Base-by-base conservation (phyloP, 2,329 filamentous ascomycete species). In the Aureobasidium pullulans region DNA sequence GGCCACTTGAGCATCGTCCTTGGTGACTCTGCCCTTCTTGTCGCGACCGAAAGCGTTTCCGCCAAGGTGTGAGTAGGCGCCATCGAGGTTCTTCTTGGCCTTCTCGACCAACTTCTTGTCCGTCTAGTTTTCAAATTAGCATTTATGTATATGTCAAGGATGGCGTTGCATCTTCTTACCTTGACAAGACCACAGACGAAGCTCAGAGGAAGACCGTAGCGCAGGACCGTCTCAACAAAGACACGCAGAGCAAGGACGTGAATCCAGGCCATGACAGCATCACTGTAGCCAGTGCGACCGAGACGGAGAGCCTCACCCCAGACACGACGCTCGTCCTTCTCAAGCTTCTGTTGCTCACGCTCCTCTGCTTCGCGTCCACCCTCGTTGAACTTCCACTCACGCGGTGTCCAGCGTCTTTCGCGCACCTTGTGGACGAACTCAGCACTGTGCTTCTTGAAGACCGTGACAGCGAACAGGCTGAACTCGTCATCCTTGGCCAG, bases 191-290 rank as follows among this genome's bases (percentile, higher is more conserved):
- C 90, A 66, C 87, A 89, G 50, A 96, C 86, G 73, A 93, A 99
- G 66, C 95, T 89, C 64, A 96, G 76, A 49, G 94, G 94, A 67
- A 99, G 75, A 31, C 94, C 94, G 70, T 99, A 99, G 65, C 94
- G 85, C 70, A 99, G 78, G n/a, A 99, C 94, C 5, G 92, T 96
- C 80, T 99, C 94, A 19, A 99, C 94, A 74, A 97, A 99, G 19
- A 97, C 92, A 57, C 94, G 81, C 68, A 99, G 76, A 6, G 92
- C 89, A 69, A 97, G 79, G 31, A 96, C 88, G 71, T 99, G 94
- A 52, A 96, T 83, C 90, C 92, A 96, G 57, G 93, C 87, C 90
- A 96, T 96, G 65, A 96, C 90, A 63, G 87, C 87, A 76, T 99
- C 94, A 70, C 90, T 93, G 84, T 94, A 99, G 15, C 90, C 91